These are phyloP conservation scores for Ophiostoma quercus DNA, from an alignment of 2,329 filamentous ascomycete species.

Conservation along the genomic window DNA sequence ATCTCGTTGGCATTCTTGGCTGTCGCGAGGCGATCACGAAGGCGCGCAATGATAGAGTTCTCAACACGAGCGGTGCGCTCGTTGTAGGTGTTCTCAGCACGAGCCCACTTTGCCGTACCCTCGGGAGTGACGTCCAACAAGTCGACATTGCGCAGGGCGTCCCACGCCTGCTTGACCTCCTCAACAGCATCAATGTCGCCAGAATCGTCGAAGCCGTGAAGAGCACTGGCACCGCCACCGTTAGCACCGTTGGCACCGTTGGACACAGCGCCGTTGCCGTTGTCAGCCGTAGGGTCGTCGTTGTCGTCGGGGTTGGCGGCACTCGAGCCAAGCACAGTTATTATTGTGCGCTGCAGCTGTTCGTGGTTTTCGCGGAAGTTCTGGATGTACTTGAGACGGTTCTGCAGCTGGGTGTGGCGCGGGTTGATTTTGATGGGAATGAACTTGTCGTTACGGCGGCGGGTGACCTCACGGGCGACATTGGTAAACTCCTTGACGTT, in stretches of 20 bases:
- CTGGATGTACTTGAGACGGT: constrained; percentile 84
- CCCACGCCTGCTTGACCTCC: constrained; percentile 91
- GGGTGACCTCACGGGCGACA: constrained; percentile 88
- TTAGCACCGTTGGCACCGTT: constrained; percentile 38
- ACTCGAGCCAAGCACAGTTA: constrained; percentile 86
- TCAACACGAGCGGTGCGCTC: constrained; percentile 95
- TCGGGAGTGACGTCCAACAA: constrained; percentile 85
- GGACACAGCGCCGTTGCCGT: constrained; percentile 11
- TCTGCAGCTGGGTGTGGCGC: constrained; percentile 81
- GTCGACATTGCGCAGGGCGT: constrained; percentile 89
- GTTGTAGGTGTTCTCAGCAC: constrained; percentile 93
- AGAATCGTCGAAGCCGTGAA: constrained; percentile 72
- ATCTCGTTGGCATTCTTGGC: constrained; percentile 98
- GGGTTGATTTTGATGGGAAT: constrained; percentile 95
- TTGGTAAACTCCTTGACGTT: constrained; percentile 97
- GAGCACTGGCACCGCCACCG: constrained; percentile 49
- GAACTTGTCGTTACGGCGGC: constrained; percentile 92
- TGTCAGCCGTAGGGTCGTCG: constrained; percentile 13
- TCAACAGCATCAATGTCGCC: constrained; percentile 96
- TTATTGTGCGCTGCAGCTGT: constrained; percentile 91
- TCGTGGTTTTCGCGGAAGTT: constrained; percentile 97
- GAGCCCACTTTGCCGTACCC: constrained; percentile 86
- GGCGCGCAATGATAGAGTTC: constrained; percentile 93
- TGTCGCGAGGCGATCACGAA: constrained; percentile 87
- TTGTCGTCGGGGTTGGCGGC: constrained; percentile 34